A percentile compares a stretch with the other conserved stretches of the same genome.
These are phyloP conservation scores for Phyllosticta citrichinensis DNA, from an alignment of 2,329 filamentous ascomycete genomes.

Conservation along the genomic window DNA sequence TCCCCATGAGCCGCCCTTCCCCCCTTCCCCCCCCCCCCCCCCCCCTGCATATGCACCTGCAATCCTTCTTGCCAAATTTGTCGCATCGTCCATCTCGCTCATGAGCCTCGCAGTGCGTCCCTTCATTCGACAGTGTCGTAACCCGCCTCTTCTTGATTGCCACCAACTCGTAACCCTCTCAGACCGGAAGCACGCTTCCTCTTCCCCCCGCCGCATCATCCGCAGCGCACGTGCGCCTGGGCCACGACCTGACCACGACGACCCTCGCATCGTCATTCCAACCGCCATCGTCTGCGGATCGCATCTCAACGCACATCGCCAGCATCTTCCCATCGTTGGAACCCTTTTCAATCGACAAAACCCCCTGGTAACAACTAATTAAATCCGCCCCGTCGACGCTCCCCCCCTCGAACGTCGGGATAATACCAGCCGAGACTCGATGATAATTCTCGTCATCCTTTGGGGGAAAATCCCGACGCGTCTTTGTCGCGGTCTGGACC, in stretches of 20 bases:
- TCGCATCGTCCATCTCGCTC: not conserved
- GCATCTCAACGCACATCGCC: not conserved
- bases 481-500: not conserved
- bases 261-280: not conserved
- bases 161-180: not conserved
- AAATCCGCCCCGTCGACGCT: not conserved
- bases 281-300: not conserved
- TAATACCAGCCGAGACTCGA: not conserved
- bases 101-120: not conserved
- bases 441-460: not conserved
- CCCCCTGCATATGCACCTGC: not conserved
- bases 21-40: too few relatives aligned
- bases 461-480: not conserved
- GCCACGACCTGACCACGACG: not conserved
- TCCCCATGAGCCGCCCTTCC: too few relatives aligned
- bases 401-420: not conserved
- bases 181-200: not conserved
- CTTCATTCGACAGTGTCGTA: not conserved
- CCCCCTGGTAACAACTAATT: not conserved
- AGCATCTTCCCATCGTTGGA: not conserved
- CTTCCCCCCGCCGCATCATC: not conserved
- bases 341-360: not conserved
- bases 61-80: not conserved
- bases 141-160: not conserved
- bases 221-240: not conserved